Percentiles rank a stretch among this genome's conserved stretches.
Conservation (phyloP, 2,329 filamentous ascomycete species). For the Rhytidhysteron rufulum region DNA sequence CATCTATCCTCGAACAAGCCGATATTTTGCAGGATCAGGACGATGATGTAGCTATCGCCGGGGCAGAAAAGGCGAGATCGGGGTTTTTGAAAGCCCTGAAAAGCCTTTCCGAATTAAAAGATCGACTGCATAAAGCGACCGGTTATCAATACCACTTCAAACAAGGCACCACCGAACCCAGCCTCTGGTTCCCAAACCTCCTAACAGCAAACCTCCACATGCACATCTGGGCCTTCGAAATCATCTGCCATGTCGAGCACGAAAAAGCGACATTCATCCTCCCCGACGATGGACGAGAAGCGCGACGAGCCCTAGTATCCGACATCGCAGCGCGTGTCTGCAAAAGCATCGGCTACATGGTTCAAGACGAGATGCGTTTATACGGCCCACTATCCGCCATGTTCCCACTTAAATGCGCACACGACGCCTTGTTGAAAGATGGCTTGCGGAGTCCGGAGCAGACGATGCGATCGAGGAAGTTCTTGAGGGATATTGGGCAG, state of each 20-base stretch:
- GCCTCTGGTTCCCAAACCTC: slow-evolving; percentile 32
- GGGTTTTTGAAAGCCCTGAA: not conserved
- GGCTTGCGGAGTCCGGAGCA: too few relatives aligned
- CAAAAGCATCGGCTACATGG: slow-evolving; percentile 35
- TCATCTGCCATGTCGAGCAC: slow-evolving; percentile 33
- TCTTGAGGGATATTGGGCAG: too few relatives aligned
- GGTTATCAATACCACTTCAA: too few relatives aligned
- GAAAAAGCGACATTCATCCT: slow-evolving; percentile 8
- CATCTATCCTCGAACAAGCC: slow-evolving; percentile 20
- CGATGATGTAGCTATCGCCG: not conserved
- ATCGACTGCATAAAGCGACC: slow-evolving; percentile 1
- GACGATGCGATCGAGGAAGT: too few relatives aligned
- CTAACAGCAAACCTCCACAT: slow-evolving; percentile 36
- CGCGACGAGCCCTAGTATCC: not conserved
- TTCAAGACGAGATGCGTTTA: slow-evolving; percentile 38
- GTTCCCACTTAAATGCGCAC: slow-evolving; percentile 32
- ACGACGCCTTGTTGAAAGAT: too few relatives aligned
- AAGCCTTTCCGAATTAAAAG: not conserved
- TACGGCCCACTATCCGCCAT: slow-evolving; percentile 36
- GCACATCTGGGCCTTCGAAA: slow-evolving; percentile 38
- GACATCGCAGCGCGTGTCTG: slow-evolving; percentile 25
- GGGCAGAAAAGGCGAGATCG: not conserved
- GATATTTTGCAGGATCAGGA: slow-evolving; percentile 9
- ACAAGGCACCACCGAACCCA: not conserved
- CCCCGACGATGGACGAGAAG: slow-evolving; percentile 1